Evolutionary conservation across 306 rosid genomes (phyloP).

Genomic region (Cucumis sativus): Cucumber_9930_V3 NC_026659.2:19759001-19759500

Average conservation of each 20-base stretch:
- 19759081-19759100: conserved; percentile 1
- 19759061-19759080: background rate
- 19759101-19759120: background rate
- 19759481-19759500: background rate
- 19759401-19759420: background rate
- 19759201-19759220: conserved; percentile 74
- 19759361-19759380: background rate
- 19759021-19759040: conserved; percentile 83
- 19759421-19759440: background rate
- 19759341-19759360: background rate
- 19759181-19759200: conserved; percentile 92
- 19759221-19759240: conserved; percentile 56
- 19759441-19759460: background rate
- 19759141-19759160: conserved; percentile 91
- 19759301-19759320: background rate
- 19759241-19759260: background rate
- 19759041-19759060: conserved; percentile 23
- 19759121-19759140: background rate
- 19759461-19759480: background rate
- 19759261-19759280: background rate
- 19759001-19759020: conserved; percentile 91
- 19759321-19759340: background rate
- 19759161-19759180: conserved; percentile 92
- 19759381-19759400: background rate
- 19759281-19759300: background rate